Evolutionary conservation across 441 rosid genomes (phyloP).

Genomic region (Manihot esculenta): DNA sequence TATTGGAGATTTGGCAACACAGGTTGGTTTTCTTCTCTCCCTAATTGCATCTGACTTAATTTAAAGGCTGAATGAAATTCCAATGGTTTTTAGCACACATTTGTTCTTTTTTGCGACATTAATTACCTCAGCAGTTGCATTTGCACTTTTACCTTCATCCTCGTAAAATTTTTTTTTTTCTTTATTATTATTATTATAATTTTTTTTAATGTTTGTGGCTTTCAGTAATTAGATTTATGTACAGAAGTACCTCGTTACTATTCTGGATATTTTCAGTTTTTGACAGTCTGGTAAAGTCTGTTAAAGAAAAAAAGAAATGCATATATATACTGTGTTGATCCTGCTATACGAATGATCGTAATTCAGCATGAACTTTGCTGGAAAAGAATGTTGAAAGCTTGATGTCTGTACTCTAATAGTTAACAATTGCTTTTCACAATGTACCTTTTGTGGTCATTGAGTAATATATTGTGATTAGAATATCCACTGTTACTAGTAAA

Average conservation of each 20-base stretch:
- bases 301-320: too few relatives aligned
- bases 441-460: background rate
- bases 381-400: background rate
- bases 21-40: constrained; percentile 44
- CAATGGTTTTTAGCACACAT: background rate
- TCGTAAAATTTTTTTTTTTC: background rate
- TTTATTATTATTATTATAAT: too few relatives aligned
- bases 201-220: background rate
- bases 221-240: background rate
- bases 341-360: background rate
- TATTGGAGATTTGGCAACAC: constrained; percentile 97
- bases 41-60: background rate
- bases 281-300: too few relatives aligned
- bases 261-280: background rate
- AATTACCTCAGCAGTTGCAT: background rate
- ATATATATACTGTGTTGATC: background rate
- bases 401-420: background rate
- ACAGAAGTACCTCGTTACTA: too few relatives aligned
- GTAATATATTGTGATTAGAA: background rate
- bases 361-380: background rate
- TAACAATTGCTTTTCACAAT: background rate
- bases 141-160: background rate
- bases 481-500: background rate
- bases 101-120: background rate
- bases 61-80: background rate